phyloP scores from a whole-genome alignment of 2,329 filamentous ascomycete genomes.

The Monilinia aucupariae region DNA sequence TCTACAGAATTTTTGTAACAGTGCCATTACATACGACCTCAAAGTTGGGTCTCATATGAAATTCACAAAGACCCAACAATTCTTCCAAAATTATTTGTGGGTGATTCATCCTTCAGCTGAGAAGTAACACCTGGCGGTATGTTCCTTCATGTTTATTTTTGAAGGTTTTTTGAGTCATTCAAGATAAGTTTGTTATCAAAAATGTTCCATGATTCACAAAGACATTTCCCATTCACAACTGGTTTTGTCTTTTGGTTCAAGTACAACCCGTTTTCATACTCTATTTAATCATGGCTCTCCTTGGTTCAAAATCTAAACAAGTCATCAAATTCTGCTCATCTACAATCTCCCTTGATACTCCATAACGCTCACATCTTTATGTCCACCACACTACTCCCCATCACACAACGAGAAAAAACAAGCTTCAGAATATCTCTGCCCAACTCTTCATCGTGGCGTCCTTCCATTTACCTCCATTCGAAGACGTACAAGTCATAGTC shows the following conservation, averaged over 20 bases:
- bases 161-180: neutral
- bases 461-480: slow-evolving; percentile 16
- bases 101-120: neutral
- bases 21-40: neutral
- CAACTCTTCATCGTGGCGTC: slow-evolving; percentile 23
- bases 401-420: neutral
- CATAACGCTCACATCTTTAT: neutral
- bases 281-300: neutral
- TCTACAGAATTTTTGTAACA: slow-evolving; percentile 17
- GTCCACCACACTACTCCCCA: neutral
- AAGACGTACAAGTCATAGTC: slow-evolving; percentile 21
- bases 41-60: neutral
- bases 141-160: neutral
- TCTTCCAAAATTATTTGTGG: neutral
- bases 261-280: no score
- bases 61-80: neutral
- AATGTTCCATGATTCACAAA: slow-evolving; percentile 5
- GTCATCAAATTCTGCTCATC: neutral
- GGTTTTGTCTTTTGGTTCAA: neutral
- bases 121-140: neutral
- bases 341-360: neutral
- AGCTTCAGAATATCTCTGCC: neutral
- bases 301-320: neutral
- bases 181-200: neutral
- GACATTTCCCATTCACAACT: neutral